Percentiles rank a stretch among this genome's conserved stretches.
phyloP scores from a whole-genome alignment of 176 grass and related monocot species.

The Musa acuminata region DNA sequence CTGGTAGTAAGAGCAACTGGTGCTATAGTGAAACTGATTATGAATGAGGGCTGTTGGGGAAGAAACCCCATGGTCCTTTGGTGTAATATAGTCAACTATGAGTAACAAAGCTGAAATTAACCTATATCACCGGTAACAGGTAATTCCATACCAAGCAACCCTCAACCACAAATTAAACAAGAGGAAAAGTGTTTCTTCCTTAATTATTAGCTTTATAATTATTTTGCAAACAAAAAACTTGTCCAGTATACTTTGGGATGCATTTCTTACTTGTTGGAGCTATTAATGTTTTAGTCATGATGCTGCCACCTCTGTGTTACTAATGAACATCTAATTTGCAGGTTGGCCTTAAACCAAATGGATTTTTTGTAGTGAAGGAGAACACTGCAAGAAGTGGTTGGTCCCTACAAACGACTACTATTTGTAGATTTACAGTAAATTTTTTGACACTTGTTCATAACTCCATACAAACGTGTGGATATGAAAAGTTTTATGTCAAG shows the following conservation, averaged over 20 bases:
- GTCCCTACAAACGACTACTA: not conserved
- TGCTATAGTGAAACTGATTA: no score
- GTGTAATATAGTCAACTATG: no score
- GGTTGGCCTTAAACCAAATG: conserved; percentile 89
- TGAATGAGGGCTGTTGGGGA: no score
- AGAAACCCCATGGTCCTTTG: no score
- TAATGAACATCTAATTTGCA: conserved; percentile 15
- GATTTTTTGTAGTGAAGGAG: conserved; percentile 94
- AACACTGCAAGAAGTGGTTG: conserved; percentile 72
- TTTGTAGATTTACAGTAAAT: not conserved
- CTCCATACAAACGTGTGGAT: no score
- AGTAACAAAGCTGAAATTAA: no score
- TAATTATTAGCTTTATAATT: conserved; percentile 1
- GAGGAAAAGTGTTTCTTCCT: not conserved
- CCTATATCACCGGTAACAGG: no score
- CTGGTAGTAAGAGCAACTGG: no score
- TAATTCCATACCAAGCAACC: no score
- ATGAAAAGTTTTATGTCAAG: not conserved
- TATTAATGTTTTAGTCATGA: conserved; percentile 1
- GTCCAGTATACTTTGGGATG: no score
- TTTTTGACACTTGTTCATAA: no score
- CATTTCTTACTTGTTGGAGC: not conserved
- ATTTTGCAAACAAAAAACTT: not conserved
- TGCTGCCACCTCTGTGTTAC: conserved; percentile 14
- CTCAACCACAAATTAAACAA: not conserved